Conservation (phyloP, 2,329 filamentous ascomycete species). For the Periconia macrospinosa region DNA sequence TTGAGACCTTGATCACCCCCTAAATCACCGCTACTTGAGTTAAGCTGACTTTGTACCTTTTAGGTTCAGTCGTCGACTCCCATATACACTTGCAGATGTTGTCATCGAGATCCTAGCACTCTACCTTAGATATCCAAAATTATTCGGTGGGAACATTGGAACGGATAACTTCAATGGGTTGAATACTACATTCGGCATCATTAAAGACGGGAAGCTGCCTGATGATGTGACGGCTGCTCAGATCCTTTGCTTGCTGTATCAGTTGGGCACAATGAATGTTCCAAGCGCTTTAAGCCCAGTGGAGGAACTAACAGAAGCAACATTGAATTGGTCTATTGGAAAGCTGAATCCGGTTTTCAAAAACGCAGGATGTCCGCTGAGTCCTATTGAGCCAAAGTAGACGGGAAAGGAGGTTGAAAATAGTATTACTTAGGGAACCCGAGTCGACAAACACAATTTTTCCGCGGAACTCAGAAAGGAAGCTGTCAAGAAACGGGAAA, state of each 20-base stretch:
- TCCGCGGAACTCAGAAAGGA: no score
- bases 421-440: no score
- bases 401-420: no score
- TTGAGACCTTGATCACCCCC: no score
- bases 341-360: conserved; percentile 27
- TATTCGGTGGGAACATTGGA: conserved; percentile 48
- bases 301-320: conserved; percentile 11
- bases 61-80: conserved; percentile 29
- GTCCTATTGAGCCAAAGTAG: neutral
- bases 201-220: conserved; percentile 43
- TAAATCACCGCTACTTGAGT: no score
- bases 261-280: conserved; percentile 42
- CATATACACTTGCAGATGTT: conserved; percentile 42
- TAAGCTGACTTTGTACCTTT: no score
- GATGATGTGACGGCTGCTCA: conserved; percentile 25
- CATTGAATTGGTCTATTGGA: conserved; percentile 17
- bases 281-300: conserved; percentile 28
- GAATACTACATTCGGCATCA: conserved; percentile 39
- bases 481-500: no score
- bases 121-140: conserved; percentile 48
- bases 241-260: conserved; percentile 48
- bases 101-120: conserved; percentile 44
- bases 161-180: conserved; percentile 43
- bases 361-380: conserved; percentile 50
- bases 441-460: no score